Evolutionary conservation across 768 basidiomycete species (phyloP).

Genomic region (Collybia sordida): DNA sequence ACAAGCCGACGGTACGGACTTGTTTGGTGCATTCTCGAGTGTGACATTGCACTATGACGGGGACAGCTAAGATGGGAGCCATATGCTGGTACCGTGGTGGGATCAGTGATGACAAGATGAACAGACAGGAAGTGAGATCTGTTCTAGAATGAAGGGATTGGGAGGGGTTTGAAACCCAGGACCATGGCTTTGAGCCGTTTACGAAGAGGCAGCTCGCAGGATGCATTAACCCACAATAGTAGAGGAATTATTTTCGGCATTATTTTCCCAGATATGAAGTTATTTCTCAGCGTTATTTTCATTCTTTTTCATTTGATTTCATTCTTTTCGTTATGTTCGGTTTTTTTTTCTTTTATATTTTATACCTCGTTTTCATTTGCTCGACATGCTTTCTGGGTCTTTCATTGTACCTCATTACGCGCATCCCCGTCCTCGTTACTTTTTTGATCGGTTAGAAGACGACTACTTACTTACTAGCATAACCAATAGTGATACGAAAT

Average conservation of each 20-base stretch:
- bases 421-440: not conserved
- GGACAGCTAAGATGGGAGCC: conserved; percentile 36
- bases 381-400: not conserved
- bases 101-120: conserved; percentile 8
- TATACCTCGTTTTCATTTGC: not conserved
- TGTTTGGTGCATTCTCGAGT: conserved; percentile 87
- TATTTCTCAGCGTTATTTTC: not conserved
- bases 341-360: not conserved
- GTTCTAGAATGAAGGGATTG: conserved; percentile 4
- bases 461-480: not conserved
- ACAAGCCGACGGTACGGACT: conserved; percentile 51
- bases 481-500: not conserved
- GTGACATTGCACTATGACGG: conserved; percentile 88
- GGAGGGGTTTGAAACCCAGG: conserved; percentile 4
- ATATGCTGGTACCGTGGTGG: conserved; percentile 6
- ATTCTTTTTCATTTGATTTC: conserved; percentile 1
- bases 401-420: not conserved
- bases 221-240: not conserved
- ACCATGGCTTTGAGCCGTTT: conserved; percentile 7
- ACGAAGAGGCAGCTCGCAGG: too few species aligned
- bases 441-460: not conserved
- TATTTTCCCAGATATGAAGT: conserved; percentile 1
- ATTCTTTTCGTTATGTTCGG: not conserved
- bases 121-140: conserved; percentile 8
- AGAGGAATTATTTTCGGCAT: conserved; percentile 1